Evolutionary conservation across 2,329 filamentous ascomycete species (phyloP), one percentile per base, ranked within the genome.

Genomic region (Emmonsia crescens): DNA sequence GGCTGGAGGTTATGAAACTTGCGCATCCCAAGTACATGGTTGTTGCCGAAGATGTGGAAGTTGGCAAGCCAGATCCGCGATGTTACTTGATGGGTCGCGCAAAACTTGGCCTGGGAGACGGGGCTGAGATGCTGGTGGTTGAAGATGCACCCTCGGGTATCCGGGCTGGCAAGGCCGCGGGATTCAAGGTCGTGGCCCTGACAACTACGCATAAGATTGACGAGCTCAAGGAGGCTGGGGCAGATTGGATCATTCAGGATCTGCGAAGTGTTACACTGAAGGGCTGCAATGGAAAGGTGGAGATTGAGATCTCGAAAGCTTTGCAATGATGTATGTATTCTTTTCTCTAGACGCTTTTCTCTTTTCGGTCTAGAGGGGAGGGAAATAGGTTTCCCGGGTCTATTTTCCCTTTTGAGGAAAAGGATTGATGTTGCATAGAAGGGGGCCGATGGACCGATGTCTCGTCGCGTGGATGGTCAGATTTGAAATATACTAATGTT

Each of bases 121-220:
- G 77, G 40, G 74, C 77, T 33, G 80, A 75, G 60, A 75, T 93
- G 51, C 79, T 96, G 61, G 92, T 96, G 57, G 77, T 96, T 44
- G 92, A 96, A 76, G 92, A 96, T 77, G 89, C 89, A 61, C 91
- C 92, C 5, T 89, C 91, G 8, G 92, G 92, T 5, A 89, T 96
- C 70, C 81, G 78, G 66, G 85, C 91, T 33, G 92, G 91, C 57
- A 95, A 92, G 76, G 89, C 84, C 0, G 92, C 92, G 10, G 91
- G 91, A 1, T 96, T 89, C 78, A 86, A 83, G 71, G 92, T 96
- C 14, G 77, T 96, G 54, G 92, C 86, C n/a, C 77, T 96, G 60
- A 84, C 89, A 61, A 96, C 91, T 60, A 95, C 89, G 70, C 92
- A 96, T 76, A 85, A 83, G 31, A 78, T 87, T 54, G 84, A 85